Evolutionary conservation across 495 filamentous ascomycete species (phyloP), one percentile per base, ranked within the genome.

Genomic region (Astrothelium macrocarpum): DNA sequence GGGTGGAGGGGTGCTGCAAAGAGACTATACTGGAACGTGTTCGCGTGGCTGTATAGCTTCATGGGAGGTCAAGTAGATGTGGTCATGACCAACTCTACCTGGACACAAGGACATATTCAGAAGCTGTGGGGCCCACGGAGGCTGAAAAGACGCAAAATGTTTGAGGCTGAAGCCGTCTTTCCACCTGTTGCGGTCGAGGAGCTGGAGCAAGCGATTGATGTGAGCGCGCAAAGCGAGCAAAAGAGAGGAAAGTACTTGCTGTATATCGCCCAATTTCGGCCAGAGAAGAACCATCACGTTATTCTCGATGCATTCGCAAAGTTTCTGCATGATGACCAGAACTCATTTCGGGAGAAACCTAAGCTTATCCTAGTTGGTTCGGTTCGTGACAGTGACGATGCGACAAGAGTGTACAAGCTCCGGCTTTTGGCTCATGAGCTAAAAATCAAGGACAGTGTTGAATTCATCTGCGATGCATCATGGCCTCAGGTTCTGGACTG

Each of bases 191-290:
- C 93, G 1, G 94, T 98, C 9, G 80, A 84, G 31, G 91, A 95
- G 66, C 78, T 98, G 10, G 81, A 88, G 62, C 78, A 81, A 20
- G 84, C 81, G 26, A 84, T 97, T 63, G 80, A 86, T 1, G 83
- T 95, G 7, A 82, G 81, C 29, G 77, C 74, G 1, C 81, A 80
- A 29, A 90, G 81, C 68, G 91, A 93, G 68, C 75, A 74, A 67
- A 72, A 72, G 42, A 85, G 94, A 32, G 80, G 88, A 70, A 85
- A 83, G 28, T 77, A 84, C 28, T 71, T 97, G 43, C 78, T 98
- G 5, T 97, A 95, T 77, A 96, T 98, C 61, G 94, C 94, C 2
- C 94, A 98, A 73, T 98, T 97, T 76, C 85, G 94, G 0, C 91
- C 94, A 0, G 94, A 98, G 72, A 98, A 98, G 78, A 96, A 96